phyloP scores from a whole-genome alignment of 1,284 basidiomycete genomes.

The Gymnopus androsaceus region DNA sequence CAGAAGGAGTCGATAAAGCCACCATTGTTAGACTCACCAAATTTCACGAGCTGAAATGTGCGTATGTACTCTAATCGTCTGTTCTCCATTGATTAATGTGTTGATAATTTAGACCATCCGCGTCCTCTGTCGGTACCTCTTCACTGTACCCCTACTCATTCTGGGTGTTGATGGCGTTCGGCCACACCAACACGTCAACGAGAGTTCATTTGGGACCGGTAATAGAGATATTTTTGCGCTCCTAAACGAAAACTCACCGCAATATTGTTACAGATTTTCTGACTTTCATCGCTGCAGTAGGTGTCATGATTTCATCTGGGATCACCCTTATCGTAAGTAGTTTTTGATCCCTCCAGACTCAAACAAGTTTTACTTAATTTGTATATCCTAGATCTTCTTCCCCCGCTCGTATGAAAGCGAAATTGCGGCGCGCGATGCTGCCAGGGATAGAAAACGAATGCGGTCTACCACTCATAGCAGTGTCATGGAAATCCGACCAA shows the following conservation, averaged over 20 bases:
- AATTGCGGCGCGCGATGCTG: slow-evolving; percentile 50
- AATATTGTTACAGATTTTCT: slow-evolving; percentile 49
- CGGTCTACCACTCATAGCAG: slow-evolving; percentile 12
- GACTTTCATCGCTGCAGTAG: slow-evolving; percentile 57
- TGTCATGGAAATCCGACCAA: background rate
- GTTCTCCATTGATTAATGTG: background rate
- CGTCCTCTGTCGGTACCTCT: slow-evolving; percentile 68
- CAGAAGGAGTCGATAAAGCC: slow-evolving; percentile 57
- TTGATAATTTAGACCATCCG: slow-evolving; percentile 55
- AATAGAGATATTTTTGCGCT: slow-evolving; percentile 10
- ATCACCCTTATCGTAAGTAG: slow-evolving; percentile 69
- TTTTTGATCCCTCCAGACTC: too few relatives aligned
- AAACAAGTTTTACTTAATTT: background rate
- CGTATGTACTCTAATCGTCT: slow-evolving; percentile 26
- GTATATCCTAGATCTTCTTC: slow-evolving; percentile 67
- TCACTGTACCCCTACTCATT: slow-evolving; percentile 61
- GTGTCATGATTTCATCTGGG: slow-evolving; percentile 64
- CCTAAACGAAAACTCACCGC: background rate
- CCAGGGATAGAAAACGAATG: slow-evolving; percentile 34
- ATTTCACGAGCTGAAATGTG: slow-evolving; percentile 79
- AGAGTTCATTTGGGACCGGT: slow-evolving; percentile 56
- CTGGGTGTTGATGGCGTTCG: slow-evolving; percentile 68
- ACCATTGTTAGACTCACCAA: slow-evolving; percentile 72
- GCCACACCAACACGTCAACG: slow-evolving; percentile 63
- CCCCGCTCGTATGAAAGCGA: slow-evolving; percentile 70